Evolutionary conservation across 1,284 basidiomycete species (phyloP), one percentile per base, ranked within the genome.

Genomic region (Cutaneotrichosporon sp.): DNA sequence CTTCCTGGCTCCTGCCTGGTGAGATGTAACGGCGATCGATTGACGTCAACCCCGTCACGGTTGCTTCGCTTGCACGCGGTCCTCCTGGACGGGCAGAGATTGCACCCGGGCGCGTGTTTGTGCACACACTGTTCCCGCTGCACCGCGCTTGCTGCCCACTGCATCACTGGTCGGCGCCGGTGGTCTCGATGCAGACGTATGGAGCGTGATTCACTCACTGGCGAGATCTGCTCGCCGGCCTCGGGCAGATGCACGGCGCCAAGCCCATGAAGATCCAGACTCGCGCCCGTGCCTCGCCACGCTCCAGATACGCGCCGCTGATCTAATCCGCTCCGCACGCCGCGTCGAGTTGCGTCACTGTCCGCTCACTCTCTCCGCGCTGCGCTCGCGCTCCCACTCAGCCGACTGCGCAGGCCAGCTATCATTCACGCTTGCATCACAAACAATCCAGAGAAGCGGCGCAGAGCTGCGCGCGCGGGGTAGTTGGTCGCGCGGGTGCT

Each of bases 391-490:
- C 29, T 4, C 22, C 45, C n/a, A n/a, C n/a, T n/a, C n/a, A n/a
- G n/a, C n/a, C n/a, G n/a, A n/a, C n/a, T n/a, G n/a, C n/a, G n/a
- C n/a, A n/a, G n/a, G n/a, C n/a, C 20, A 5, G 20, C 47, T 50
- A 50, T 50, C 47, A 55, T 50, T 58, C 57, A 59, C 55, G 53
- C 24, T 46, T 61, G 60, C 60, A 62, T 62, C 60, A 63, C 53
- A 59, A 59, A 57, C 56, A 63, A 55, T 55, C 58, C 57, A 58
- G 53, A 53, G 38, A 43, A 27, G 25, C 34, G 55, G 55, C 49
- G 59, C 59, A 38, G 49, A 42, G 22, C 22, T 13, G 55, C 46
- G 31, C 50, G 42, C 38, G 27, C 45, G 10, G 58, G 54, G 54
- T 56, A 56, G 50, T 42, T 46, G 31, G 50, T 49, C 18, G 42